Evolutionary conservation across 192 early-diverging fungal species (phyloP).

Genomic region (Umbelopsis isabellina): DNA sequence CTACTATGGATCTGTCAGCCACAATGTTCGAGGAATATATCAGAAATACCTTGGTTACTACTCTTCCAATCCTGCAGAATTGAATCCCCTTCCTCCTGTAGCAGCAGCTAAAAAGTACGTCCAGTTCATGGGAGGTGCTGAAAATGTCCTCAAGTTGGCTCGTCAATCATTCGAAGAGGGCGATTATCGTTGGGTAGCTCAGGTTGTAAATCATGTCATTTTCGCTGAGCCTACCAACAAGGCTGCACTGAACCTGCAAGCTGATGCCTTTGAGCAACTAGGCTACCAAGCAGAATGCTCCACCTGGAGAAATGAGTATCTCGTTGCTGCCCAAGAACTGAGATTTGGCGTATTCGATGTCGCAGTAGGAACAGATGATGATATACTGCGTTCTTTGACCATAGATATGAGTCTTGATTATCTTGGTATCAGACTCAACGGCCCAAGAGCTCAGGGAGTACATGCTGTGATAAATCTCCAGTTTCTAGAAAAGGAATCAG

Average conservation of each 20-base stretch:
- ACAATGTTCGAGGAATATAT: slow-evolving; percentile 11
- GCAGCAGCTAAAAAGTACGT: slow-evolving; percentile 6
- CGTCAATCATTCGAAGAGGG: slow-evolving; percentile 5
- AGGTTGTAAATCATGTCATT: slow-evolving; percentile 8
- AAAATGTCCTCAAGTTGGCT: slow-evolving; percentile 5
- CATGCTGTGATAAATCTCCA: background rate
- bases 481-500: background rate
- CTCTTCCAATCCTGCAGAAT: slow-evolving; percentile 13
- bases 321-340: background rate
- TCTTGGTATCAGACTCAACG: background rate
- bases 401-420: slow-evolving; percentile 10
- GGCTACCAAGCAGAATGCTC: background rate
- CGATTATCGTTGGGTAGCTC: slow-evolving; percentile 13
- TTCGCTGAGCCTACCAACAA: slow-evolving; percentile 3
- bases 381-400: slow-evolving; percentile 7
- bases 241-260: background rate
- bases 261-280: slow-evolving; percentile 6
- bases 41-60: slow-evolving; percentile 18
- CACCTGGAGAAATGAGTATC: slow-evolving; percentile 1
- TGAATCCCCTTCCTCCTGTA: slow-evolving; percentile 9
- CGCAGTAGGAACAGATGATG: background rate
- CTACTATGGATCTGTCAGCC: slow-evolving; percentile 1
- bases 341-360: background rate
- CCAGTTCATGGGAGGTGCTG: slow-evolving; percentile 2
- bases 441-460: background rate